Evolutionary conservation across 2,329 filamentous ascomycete genomes (phyloP).

Genomic region (Aureobasidium sp.): DNA sequence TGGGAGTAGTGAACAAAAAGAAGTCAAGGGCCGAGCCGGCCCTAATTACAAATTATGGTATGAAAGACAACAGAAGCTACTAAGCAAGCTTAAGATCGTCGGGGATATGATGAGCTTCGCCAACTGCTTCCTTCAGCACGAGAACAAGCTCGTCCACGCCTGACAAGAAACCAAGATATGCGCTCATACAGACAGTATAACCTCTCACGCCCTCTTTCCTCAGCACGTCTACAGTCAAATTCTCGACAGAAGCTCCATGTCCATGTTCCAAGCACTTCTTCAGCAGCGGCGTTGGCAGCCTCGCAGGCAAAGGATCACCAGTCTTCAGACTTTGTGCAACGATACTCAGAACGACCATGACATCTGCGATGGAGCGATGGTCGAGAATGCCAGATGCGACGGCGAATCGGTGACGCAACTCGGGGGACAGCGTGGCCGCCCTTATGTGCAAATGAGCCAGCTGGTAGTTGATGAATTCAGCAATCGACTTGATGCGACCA

Average conservation of each 20-base stretch:
- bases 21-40: background rate
- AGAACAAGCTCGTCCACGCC: constrained; percentile 15
- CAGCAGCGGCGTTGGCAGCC: constrained; percentile 42
- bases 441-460: constrained; percentile 32
- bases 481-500: constrained; percentile 27
- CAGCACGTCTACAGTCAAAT: background rate
- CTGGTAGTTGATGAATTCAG: constrained; percentile 28
- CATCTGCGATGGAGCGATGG: constrained; percentile 40
- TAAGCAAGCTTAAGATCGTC: constrained; percentile 9
- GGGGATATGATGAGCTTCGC: constrained; percentile 15
- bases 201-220: constrained; percentile 11
- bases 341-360: constrained; percentile 45
- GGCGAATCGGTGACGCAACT: constrained; percentile 36
- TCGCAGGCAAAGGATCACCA: constrained; percentile 41
- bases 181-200: constrained; percentile 13
- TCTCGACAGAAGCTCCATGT: constrained; percentile 6
- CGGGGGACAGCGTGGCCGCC: constrained; percentile 30
- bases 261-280: constrained; percentile 19
- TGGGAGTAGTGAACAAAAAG: background rate
- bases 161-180: constrained; percentile 13
- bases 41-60: background rate
- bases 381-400: constrained; percentile 35
- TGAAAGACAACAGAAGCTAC: background rate
- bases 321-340: constrained; percentile 43
- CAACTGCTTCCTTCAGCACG: constrained; percentile 8